Conservation (phyloP, 176 grass and related monocot species). For the Eragrostis nindensis region DNA sequence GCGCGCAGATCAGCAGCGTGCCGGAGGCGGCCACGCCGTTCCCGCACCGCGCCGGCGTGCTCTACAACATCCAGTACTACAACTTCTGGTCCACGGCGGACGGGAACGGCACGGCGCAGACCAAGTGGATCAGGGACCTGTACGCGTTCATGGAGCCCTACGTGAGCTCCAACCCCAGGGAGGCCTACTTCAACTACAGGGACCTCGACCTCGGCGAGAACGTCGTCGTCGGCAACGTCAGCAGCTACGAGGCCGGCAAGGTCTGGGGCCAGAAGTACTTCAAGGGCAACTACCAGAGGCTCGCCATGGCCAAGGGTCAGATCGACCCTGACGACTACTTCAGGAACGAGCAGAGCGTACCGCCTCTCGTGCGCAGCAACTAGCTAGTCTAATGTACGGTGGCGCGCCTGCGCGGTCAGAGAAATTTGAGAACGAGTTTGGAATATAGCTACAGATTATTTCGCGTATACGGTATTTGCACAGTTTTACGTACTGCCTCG, state of each 20-base stretch:
- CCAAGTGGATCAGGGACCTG: conserved; percentile 43
- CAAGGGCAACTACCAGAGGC: conserved; percentile 41
- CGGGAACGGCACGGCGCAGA: background rate
- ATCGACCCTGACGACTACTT: conserved; percentile 63
- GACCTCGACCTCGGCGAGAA: conserved; percentile 58
- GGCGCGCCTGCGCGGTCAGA: background rate
- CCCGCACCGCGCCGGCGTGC: conserved; percentile 52
- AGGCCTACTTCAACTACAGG: conserved; percentile 61
- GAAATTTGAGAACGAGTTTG: background rate
- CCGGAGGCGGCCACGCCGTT: conserved; percentile 43
- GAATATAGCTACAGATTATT: too few relatives aligned
- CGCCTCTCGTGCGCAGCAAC: conserved; percentile 24
- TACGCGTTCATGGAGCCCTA: conserved; percentile 47
- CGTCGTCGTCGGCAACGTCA: conserved; percentile 20
- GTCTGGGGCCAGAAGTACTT: conserved; percentile 55
- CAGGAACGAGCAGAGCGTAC: conserved; percentile 70
- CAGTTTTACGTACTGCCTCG: too few relatives aligned
- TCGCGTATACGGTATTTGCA: too few relatives aligned
- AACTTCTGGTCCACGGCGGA: conserved; percentile 18
- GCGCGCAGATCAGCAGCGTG: conserved; percentile 29
- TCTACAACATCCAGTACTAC: conserved; percentile 62
- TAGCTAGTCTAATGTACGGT: background rate
- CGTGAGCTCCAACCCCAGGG: conserved; percentile 46
- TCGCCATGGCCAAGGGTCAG: conserved; percentile 41
- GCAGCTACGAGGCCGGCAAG: conserved; percentile 44